A percentile compares a stretch with the other conserved stretches of the same genome.
These are phyloP conservation scores for Cercospora zeina DNA, from an alignment of 2,329 filamentous ascomycete species.

Conservation along the genomic window DNA sequence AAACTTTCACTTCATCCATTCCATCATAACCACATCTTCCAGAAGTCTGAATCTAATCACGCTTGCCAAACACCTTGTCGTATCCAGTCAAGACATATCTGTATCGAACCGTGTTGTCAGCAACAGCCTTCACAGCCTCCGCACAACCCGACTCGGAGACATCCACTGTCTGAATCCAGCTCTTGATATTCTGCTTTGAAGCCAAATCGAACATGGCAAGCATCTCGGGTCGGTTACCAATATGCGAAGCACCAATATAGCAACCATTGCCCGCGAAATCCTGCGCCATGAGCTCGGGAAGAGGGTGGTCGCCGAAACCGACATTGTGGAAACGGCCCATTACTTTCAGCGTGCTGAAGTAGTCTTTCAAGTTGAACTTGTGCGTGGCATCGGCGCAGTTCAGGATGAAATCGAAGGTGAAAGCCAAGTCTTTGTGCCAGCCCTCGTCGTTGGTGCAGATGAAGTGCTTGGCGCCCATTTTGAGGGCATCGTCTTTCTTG, in stretches of 20 bases:
- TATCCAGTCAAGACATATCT: slow-evolving; percentile 69
- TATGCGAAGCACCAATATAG: slow-evolving; percentile 54
- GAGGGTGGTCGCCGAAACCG: slow-evolving; percentile 74
- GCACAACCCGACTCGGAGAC: slow-evolving; percentile 70
- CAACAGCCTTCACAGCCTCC: slow-evolving; percentile 67
- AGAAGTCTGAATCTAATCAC: slow-evolving; percentile 39
- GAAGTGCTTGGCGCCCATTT: slow-evolving; percentile 62
- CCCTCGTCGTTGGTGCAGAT: slow-evolving; percentile 59
- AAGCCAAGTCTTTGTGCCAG: slow-evolving; percentile 58
- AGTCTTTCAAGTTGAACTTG: slow-evolving; percentile 65
- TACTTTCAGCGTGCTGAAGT: slow-evolving; percentile 77
- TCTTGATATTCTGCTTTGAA: slow-evolving; percentile 54
- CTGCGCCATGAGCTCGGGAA: slow-evolving; percentile 63
- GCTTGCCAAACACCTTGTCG: slow-evolving; percentile 65
- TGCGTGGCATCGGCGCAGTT: slow-evolving; percentile 70
- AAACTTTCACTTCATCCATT: neutral
- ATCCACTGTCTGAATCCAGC: slow-evolving; percentile 64
- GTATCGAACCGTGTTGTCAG: slow-evolving; percentile 68
- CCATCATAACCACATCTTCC: neutral
- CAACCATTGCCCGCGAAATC: slow-evolving; percentile 72
- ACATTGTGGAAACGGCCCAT: slow-evolving; percentile 79
- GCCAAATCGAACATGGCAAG: slow-evolving; percentile 54
- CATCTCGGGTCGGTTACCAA: slow-evolving; percentile 50
- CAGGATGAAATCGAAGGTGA: slow-evolving; percentile 73
- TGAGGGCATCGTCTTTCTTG: slow-evolving; percentile 61